A percentile compares a stretch with the other conserved stretches of the same genome.
These are phyloP conservation scores for Neurospora discreta DNA, from an alignment of 495 filamentous ascomycete genomes.

Conservation along the genomic window DNA sequence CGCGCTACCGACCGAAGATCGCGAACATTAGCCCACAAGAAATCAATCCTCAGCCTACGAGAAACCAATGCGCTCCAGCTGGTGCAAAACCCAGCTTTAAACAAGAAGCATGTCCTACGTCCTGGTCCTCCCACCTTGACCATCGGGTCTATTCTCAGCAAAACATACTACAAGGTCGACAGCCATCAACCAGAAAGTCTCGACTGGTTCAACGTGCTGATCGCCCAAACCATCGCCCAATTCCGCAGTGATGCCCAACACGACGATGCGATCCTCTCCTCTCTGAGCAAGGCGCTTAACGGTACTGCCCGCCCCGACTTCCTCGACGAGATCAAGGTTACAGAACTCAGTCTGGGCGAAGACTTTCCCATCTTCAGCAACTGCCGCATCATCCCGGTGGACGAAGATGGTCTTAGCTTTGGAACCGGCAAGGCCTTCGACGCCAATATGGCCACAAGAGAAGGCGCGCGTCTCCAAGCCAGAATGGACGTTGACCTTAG, in stretches of 20 bases:
- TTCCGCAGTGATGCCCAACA: slow-evolving; percentile 81
- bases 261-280: slow-evolving; percentile 88
- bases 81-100: slow-evolving; percentile 34
- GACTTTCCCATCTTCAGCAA: slow-evolving; percentile 99
- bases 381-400: slow-evolving; percentile 80
- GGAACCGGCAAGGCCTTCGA: slow-evolving; percentile 37
- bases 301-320: slow-evolving; percentile 78
- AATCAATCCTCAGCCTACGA: slow-evolving; percentile 51
- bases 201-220: slow-evolving; percentile 98
- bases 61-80: slow-evolving; percentile 30
- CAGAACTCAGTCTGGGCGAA: slow-evolving; percentile 85
- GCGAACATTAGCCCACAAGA: slow-evolving; percentile 52
- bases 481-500: slow-evolving; percentile 93
- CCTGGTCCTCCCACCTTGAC: slow-evolving; percentile 50
- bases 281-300: slow-evolving; percentile 80
- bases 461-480: slow-evolving; percentile 70
- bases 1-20: slow-evolving; percentile 59
- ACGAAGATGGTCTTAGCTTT: slow-evolving; percentile 51
- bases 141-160: slow-evolving; percentile 81
- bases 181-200: slow-evolving; percentile 96
- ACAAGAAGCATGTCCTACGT: slow-evolving; percentile 67
- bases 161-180: slow-evolving; percentile 96
- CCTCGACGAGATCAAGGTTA: slow-evolving; percentile 83
- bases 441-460: slow-evolving; percentile 38
- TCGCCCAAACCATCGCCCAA: slow-evolving; percentile 94